A percentile compares a stretch with the other conserved stretches of the same genome.
phyloP scores from a whole-genome alignment of 371 early-diverging fungal species.

The Umbelopsis sp. region DNA sequence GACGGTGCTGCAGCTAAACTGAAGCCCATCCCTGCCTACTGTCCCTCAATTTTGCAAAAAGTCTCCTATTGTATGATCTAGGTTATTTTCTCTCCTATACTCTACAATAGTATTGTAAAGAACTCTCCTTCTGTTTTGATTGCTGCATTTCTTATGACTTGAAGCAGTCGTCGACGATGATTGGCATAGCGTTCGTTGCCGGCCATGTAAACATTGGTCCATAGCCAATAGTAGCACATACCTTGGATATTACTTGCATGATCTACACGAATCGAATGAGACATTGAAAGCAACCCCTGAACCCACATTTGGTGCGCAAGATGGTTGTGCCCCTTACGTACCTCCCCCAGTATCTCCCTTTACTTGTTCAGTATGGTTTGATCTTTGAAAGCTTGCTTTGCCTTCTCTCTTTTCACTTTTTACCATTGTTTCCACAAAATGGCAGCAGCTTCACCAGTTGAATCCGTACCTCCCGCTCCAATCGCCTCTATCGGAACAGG shows the following conservation, averaged over 20 bases:
- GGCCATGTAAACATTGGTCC: not conserved
- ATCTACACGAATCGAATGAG: not conserved
- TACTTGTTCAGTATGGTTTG: not conserved
- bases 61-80: constrained; percentile 10
- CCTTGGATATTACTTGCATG: not conserved
- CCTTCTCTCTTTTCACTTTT: constrained; percentile 3
- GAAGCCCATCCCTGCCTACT: constrained; percentile 2
- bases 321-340: constrained; percentile 1
- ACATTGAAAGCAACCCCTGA: not conserved
- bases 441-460: constrained; percentile 15
- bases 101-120: not conserved
- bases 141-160: not conserved
- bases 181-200: not conserved
- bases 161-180: no score
- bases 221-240: not conserved
- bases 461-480: constrained; percentile 33
- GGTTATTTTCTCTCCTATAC: not conserved
- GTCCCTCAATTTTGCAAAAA: constrained; percentile 13
- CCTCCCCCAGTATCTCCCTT: constrained; percentile 15
- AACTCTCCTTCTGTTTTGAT: not conserved
- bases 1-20: not conserved
- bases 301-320: not conserved
- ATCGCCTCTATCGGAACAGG: constrained; percentile 73
- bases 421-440: not conserved
- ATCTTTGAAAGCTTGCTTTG: not conserved